Evolutionary conservation across 768 basidiomycete species (phyloP).

Genomic region (Mrakia hoshinonis): DNA sequence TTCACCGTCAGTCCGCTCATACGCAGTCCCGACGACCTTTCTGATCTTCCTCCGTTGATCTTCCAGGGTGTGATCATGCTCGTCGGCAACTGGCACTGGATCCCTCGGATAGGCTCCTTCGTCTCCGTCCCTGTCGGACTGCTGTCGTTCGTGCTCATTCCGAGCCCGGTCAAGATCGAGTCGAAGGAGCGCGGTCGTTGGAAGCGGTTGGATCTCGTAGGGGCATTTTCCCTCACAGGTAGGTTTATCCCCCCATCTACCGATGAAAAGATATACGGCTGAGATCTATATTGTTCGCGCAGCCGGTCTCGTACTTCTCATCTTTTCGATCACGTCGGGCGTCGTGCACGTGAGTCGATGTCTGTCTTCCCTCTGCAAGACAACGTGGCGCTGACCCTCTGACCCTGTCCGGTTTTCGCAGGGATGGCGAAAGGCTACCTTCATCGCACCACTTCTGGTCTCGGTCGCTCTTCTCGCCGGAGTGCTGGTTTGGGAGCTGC

Average conservation of each 20-base stretch:
- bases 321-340: background rate
- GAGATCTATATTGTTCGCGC: no score
- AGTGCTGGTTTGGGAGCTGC: background rate
- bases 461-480: background rate
- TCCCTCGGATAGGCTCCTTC: background rate
- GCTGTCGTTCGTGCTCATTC: background rate
- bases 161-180: background rate
- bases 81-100: background rate
- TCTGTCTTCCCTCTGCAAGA: background rate
- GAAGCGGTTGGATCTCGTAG: background rate
- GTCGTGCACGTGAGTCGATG: background rate
- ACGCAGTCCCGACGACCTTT: background rate
- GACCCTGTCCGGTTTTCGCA: background rate
- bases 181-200: background rate
- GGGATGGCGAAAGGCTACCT: background rate
- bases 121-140: background rate
- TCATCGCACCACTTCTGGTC: background rate
- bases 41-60: background rate
- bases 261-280: background rate
- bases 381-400: background rate
- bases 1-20: background rate
- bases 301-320: background rate
- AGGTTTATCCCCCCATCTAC: background rate
- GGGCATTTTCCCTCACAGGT: background rate
- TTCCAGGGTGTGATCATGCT: slow-evolving; percentile 1